Percentiles rank a stretch among this genome's conserved stretches.
Evolutionary conservation across 345 rosid genomes (phyloP).

Genomic region (Euphorbia pulcherrima): DNA sequence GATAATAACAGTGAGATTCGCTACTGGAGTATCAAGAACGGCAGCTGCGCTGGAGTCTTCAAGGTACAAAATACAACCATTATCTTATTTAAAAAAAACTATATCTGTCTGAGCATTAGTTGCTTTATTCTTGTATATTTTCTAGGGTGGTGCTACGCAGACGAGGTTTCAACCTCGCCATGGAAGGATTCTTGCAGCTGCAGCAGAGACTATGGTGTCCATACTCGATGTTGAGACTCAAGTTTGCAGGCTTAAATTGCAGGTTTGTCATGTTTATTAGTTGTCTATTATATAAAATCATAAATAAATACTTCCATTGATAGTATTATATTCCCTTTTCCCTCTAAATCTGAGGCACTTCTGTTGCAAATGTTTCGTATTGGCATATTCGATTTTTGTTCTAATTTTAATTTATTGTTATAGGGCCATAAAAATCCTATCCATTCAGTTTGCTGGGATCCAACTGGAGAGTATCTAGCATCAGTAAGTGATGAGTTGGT

Average conservation of each 20-base stretch:
- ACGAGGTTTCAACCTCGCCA: slow-evolving; percentile 55
- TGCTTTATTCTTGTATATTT: background rate
- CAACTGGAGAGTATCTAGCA: slow-evolving; percentile 52
- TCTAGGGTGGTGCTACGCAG: slow-evolving; percentile 52
- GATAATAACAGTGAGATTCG: slow-evolving; percentile 57
- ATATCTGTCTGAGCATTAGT: background rate
- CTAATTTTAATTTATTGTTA: background rate
- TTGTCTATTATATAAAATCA: background rate
- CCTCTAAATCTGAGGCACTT: background rate
- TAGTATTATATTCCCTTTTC: background rate
- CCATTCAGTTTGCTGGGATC: slow-evolving; percentile 58
- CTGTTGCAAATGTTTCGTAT: background rate
- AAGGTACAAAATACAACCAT: slow-evolving; percentile 36
- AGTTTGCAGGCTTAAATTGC: slow-evolving; percentile 46
- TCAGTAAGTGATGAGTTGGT: slow-evolving; percentile 65
- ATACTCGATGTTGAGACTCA: slow-evolving; percentile 58
- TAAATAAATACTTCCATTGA: background rate
- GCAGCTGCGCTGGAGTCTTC: slow-evolving; percentile 49
- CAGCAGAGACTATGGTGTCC: slow-evolving; percentile 46
- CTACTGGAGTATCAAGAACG: slow-evolving; percentile 69
- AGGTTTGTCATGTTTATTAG: slow-evolving; percentile 33
- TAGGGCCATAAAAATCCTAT: slow-evolving; percentile 55
- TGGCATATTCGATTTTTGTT: background rate
- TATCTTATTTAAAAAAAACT: background rate
- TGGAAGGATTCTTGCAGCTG: slow-evolving; percentile 64